Percentiles rank a stretch among this genome's conserved stretches.
Conservation (phyloP, 306 rosid genomes). For the Inga laurina region DNA sequence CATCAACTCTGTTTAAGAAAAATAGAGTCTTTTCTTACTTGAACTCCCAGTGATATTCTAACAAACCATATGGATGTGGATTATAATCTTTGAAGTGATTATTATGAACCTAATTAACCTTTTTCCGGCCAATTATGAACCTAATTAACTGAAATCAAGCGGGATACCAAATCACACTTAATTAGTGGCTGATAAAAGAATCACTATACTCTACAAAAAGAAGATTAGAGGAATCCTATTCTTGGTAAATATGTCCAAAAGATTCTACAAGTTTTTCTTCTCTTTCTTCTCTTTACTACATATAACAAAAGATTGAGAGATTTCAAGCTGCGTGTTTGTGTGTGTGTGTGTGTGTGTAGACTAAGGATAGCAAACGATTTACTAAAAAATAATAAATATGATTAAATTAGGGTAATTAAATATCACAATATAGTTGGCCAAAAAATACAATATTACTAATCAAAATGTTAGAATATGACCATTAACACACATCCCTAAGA, state of each 20-base stretch:
- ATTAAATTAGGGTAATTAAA: neutral
- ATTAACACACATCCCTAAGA: neutral
- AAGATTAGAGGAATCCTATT: constrained; percentile 16
- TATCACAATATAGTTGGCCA: neutral
- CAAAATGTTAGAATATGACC: neutral
- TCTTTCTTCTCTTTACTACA: neutral
- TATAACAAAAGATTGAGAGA: neutral
- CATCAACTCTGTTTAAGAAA: neutral
- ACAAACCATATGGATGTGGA: constrained; percentile 9
- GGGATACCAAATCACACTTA: constrained; percentile 41
- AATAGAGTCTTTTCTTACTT: neutral
- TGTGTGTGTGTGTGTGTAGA: neutral
- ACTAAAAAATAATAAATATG: neutral
- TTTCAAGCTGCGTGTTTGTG: neutral
- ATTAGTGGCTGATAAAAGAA: constrained; percentile 45
- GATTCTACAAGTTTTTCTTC: neutral
- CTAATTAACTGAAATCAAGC: constrained; percentile 34
- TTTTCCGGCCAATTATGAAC: neutral
- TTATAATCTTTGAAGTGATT: constrained; percentile 12
- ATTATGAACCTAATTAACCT: neutral
- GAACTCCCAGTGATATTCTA: neutral
- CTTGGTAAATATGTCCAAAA: constrained; percentile 21
- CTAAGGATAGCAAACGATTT: neutral
- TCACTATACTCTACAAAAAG: constrained; percentile 29
- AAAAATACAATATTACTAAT: neutral